Evolutionary conservation across 306 rosid species (phyloP), one percentile per base, ranked within the genome.

Genomic region (Alnus glutinosa): DNA sequence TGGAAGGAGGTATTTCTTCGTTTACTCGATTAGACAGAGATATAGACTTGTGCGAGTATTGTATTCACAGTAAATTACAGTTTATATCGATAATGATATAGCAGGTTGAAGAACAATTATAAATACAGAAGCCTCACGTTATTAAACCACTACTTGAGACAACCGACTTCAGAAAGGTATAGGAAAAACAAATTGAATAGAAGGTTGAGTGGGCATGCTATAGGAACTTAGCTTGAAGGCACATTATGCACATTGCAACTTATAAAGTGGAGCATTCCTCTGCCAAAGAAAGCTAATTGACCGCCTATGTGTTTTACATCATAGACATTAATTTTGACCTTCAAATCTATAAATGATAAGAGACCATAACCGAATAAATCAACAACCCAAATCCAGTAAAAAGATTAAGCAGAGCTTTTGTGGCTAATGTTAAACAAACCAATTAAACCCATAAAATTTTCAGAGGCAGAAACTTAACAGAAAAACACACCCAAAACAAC

Each of bases 261-360:
- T 58, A 39, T 62, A 52, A 77, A 66, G 58, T 71, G 70, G 71
- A 71, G 32, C 52, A n/a, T 23, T 78, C 66, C 18, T 54, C 83
- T 44, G 15, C 50, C 59, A 13, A 66, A 71, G 32, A 67, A 72
- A 78, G 69, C 66, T 36, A n/a, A 55, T 80, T 63, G 63, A 74
- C 74, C 47, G 49, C 44, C 34, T 78, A 77, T 46, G 36, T 37
- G 59, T 69, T 78, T 30, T 49, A 82, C 73, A 75, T 34, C 77
- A 42, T 47, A 51, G 77, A 62, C 47, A 52, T 68, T 19, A 80
- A 75, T 52, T 62, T 64, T 58, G 34, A 8, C 8, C 32, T 58
- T 55, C 61, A 78, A 37, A 2, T 32, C 36, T 61, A 59, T 74
- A 70, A 51, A 49, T n/a, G 71, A 58, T 37, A 59, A 49, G 66